Conservation (phyloP, 1,284 basidiomycete genomes). For the Leccinum angustisporum region DNA sequence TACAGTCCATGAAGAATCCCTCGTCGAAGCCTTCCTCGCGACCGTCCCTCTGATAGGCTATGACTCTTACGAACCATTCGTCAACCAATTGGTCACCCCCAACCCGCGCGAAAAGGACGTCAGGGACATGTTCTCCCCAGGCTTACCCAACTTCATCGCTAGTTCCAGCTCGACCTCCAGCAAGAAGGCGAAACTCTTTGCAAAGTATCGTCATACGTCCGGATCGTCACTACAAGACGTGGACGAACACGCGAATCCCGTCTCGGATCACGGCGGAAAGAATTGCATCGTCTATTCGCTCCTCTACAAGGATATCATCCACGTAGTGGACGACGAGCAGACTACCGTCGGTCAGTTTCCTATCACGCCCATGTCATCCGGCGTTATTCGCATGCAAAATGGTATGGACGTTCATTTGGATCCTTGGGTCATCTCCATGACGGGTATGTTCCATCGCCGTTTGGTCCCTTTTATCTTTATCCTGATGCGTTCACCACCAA, state of each 20-base stretch:
- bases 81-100: slow-evolving; percentile 9
- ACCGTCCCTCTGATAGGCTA: slow-evolving; percentile 22
- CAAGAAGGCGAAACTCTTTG: slow-evolving; percentile 18
- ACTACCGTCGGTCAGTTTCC: slow-evolving; percentile 3
- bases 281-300: slow-evolving; percentile 17
- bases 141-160: slow-evolving; percentile 23
- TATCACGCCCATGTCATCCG: slow-evolving; percentile 17
- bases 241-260: slow-evolving; percentile 11
- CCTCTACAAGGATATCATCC: slow-evolving; percentile 13
- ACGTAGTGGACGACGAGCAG: slow-evolving; percentile 3
- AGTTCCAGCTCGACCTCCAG: slow-evolving; percentile 24
- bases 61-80: slow-evolving; percentile 23
- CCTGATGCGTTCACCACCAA: slow-evolving; percentile 2
- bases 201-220: slow-evolving; percentile 17
- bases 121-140: slow-evolving; percentile 27
- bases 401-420: slow-evolving; percentile 15
- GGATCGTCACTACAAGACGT: slow-evolving; percentile 13
- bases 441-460: slow-evolving; percentile 2
- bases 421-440: slow-evolving; percentile 11
- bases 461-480: no score
- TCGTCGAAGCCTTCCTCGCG: slow-evolving; percentile 17
- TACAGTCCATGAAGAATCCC: not conserved
- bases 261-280: slow-evolving; percentile 15
- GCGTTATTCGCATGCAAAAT: slow-evolving; percentile 23
- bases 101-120: slow-evolving; percentile 13